Base-by-base conservation (phyloP, 768 basidiomycete species). In the Amanita rimosa region DNA sequence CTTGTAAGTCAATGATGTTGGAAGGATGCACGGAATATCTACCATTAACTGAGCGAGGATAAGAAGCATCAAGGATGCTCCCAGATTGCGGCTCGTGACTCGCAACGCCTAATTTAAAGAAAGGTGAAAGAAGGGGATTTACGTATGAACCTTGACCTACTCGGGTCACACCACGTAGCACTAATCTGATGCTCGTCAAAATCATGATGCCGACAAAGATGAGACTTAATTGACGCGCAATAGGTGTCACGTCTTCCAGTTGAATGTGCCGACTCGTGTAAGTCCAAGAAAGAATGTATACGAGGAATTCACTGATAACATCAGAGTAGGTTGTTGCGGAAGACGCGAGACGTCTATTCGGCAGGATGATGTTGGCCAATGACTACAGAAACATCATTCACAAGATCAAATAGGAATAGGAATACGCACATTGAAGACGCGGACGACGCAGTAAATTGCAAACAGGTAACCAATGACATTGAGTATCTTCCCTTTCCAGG, bases 41-140 rank as follows among this genome's bases (percentile, higher is more conserved):
- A 87, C 88, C 88, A 92, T 89, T 41, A 92, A 70, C 59, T 92
- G 87, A 6, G 87, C 83, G 19, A 92, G 72, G 8, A 83, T 63
- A 26, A 92, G 73, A 21, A 91, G 62, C 75, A 91, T 83, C 36
- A 91, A 64, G 4, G 83, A 83, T 4, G 85, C 84, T 29, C 82
- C 82, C 6, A 85, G 68, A 46, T 75, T 85, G 29, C 78, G 72
- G 55, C 79, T 84, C 29, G 80, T 81, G 14, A 85, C 75, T 47
- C 74, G 75, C 31, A 87, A 65, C 0, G 68, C 70, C 83, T 83
- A 53, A 21, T 1, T 33, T 35, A 29, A 50, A 4, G 2, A 29
- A 50, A 4, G 3, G 17, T 9, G 42, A 42, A 10, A 36, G 17
- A 44, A 11, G 43, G 14, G 44, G 44, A 54, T 36, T 44, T 40